phyloP scores from a whole-genome alignment of 2,329 filamentous ascomycete species.

The Phoma sp. region DNA sequence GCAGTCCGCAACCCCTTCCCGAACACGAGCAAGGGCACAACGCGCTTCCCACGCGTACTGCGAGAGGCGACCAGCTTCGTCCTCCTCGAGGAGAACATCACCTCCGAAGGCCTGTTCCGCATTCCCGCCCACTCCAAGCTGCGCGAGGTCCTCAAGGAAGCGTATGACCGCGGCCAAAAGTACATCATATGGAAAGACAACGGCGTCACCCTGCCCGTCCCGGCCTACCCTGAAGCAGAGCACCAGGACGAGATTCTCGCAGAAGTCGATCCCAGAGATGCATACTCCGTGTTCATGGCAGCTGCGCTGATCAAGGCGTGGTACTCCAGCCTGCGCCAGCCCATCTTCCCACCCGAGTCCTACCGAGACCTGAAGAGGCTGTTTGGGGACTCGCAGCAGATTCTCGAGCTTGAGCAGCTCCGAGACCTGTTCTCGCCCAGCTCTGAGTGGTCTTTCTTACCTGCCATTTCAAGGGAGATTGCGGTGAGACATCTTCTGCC shows the following conservation, averaged over 20 bases:
- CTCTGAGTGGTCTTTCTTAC: constrained; percentile 57
- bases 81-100: constrained; percentile 56
- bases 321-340: constrained; percentile 61
- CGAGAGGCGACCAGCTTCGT: constrained; percentile 62
- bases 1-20: constrained; percentile 58
- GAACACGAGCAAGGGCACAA: constrained; percentile 52
- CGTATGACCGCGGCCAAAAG: constrained; percentile 63
- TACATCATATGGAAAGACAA: constrained; percentile 62
- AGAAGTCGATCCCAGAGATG: constrained; percentile 57
- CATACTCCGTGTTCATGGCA: constrained; percentile 62
- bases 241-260: constrained; percentile 53
- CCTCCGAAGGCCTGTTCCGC: constrained; percentile 61
- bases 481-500: constrained; percentile 61
- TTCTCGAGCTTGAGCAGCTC: constrained; percentile 52
- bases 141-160: constrained; percentile 60
- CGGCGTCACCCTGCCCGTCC: constrained; percentile 41
- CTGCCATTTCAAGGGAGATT: constrained; percentile 56
- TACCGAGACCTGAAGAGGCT: constrained; percentile 57
- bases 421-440: constrained; percentile 55
- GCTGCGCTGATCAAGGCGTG: constrained; percentile 63
- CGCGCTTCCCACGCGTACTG: constrained; percentile 60
- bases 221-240: constrained; percentile 41
- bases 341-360: constrained; percentile 58
- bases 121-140: constrained; percentile 60
- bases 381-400: constrained; percentile 51